Evolutionary conservation across 495 filamentous ascomycete genomes (phyloP), one percentile per base, ranked within the genome.

Genomic region (Neurospora sublineolata): DNA sequence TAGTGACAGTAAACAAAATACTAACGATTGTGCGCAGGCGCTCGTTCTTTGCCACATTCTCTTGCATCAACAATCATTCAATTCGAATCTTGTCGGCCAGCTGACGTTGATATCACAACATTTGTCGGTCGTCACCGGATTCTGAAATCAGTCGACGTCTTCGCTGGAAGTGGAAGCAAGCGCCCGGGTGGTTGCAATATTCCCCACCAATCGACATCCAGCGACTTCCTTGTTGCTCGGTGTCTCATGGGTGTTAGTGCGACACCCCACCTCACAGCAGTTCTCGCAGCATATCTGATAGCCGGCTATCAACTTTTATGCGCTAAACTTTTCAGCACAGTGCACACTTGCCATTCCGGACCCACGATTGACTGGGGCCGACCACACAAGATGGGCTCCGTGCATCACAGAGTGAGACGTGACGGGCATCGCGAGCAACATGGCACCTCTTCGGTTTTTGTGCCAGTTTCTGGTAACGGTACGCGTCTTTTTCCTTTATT

Each of bases 401-500:
- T 64, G 52, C 52, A 64, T 64, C 52, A 64, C 52, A 33, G 52
- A 64, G 52, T 64, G 52, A 64, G 52, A 64, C 27, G 52, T 64
- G 52, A 64, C 52, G 14, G 52, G 27, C 6, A 27, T 64, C 52
- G 52, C 52, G 52, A 64, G 12, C 52, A 64, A 33, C 52, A 64
- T 64, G 52, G 52, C 52, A 64, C 52, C 52, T 67, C 68, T 73
- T 20, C 3, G 72, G 37, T 71, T 60, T 68, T 33, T 46, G 75
- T 68, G 73, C 73, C 73, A 64, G 27, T 64, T 64, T 69, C 72
- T 71, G 69, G 68, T 73, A 69, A 73, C 72, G 69, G 74, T 76
- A 79, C 77, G 77, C 77, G 77, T 77, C 77, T 77, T 72, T 73
- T 70, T 71, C 41, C 27, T 52, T 42, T 68, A n/a, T 37, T 70